Evolutionary conservation across 1,284 basidiomycete species (phyloP).

Genomic region (Rhodotorula glutinis): DNA sequence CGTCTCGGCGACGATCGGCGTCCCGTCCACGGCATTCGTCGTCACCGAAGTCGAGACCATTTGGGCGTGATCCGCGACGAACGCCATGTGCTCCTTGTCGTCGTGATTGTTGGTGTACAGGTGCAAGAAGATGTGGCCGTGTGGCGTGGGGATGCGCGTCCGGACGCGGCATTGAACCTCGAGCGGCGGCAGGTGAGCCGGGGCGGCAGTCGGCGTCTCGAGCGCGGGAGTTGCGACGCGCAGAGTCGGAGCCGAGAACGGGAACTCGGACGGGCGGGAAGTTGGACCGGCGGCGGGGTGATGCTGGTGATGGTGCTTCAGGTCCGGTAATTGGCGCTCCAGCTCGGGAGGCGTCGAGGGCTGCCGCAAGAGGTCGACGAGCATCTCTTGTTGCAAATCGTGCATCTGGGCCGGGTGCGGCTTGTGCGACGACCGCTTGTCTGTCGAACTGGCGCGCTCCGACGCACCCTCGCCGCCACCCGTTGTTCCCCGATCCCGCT

Average conservation of each 20-base stretch:
- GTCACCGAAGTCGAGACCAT: slow-evolving; percentile 44
- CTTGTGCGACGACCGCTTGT: background rate
- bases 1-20: slow-evolving; percentile 42
- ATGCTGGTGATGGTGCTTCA: background rate
- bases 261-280: slow-evolving; percentile 4
- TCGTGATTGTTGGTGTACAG: slow-evolving; percentile 84
- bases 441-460: too few relatives aligned
- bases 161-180: slow-evolving; percentile 88
- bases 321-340: slow-evolving; percentile 9
- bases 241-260: slow-evolving; percentile 9
- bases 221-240: slow-evolving; percentile 4
- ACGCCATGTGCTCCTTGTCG: slow-evolving; percentile 94
- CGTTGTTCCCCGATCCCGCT: background rate
- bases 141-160: slow-evolving; percentile 93
- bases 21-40: slow-evolving; percentile 51
- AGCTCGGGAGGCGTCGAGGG: slow-evolving; percentile 22
- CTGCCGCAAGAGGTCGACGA: slow-evolving; percentile 30
- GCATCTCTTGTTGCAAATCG: slow-evolving; percentile 12
- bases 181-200: slow-evolving; percentile 28
- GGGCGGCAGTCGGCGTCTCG: background rate
- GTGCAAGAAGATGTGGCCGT: slow-evolving; percentile 90
- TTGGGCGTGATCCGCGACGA: slow-evolving; percentile 89
- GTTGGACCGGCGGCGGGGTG: background rate
- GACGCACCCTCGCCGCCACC: too few relatives aligned
- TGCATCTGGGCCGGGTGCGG: background rate